A percentile compares a stretch with the other conserved stretches of the same genome.
phyloP scores from a whole-genome alignment of 2,329 filamentous ascomycete species.

The Trichoderma sp. region DNA sequence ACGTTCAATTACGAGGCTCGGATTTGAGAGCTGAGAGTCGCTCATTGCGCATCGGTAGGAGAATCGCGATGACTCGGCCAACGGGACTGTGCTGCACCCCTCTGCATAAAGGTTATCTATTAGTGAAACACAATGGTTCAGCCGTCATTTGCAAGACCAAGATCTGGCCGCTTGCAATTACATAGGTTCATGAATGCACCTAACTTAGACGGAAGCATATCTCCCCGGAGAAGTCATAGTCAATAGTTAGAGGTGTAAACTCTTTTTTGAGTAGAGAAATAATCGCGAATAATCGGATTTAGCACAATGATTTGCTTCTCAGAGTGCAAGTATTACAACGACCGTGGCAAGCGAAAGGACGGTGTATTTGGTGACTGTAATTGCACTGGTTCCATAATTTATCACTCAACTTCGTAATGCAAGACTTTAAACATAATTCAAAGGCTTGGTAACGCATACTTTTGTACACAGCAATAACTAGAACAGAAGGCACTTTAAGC shows the following conservation, averaged over 20 bases:
- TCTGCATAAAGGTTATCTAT: no score
- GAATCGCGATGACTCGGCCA: background rate
- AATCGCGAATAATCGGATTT: no score
- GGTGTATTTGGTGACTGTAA: no score
- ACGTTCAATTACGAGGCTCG: background rate
- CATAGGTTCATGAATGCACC: background rate
- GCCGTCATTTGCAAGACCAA: background rate
- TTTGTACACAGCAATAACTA: background rate
- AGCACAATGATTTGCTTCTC: no score
- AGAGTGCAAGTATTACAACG: background rate
- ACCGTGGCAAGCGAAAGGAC: background rate
- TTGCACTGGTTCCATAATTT: no score
- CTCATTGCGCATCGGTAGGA: background rate
- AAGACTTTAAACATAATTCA: no score
- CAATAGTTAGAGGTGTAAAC: background rate
- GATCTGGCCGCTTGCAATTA: background rate
- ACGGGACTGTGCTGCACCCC: background rate
- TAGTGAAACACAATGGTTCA: background rate
- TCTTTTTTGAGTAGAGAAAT: no score
- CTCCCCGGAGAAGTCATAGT: background rate
- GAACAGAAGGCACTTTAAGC: background rate
- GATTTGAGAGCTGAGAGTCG: background rate
- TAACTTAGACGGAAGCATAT: background rate
- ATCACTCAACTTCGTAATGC: no score
- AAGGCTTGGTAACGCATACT: no score